Evolutionary conservation across 495 filamentous ascomycete species (phyloP), one percentile per base, ranked within the genome.

Genomic region (Talaromyces thailandensis): DNA sequence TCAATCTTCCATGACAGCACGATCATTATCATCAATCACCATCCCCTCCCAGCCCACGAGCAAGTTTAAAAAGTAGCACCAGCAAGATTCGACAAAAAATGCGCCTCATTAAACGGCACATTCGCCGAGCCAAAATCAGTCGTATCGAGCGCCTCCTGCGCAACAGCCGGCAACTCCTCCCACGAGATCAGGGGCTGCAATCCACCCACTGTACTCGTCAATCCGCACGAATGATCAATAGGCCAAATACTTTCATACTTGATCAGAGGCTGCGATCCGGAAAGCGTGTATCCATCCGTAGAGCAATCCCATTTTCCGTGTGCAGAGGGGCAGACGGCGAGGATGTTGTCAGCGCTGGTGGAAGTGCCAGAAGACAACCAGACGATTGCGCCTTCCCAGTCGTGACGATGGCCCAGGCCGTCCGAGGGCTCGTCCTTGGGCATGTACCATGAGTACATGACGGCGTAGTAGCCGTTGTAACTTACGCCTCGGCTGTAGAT

Each of bases 361-460:
- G 72, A 72, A 2, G 71, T 70, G 0, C 70, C 51, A 35, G 68
- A 67, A 6, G 66, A 62, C 2, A 83, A 68, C 75, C 75, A 82
- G 53, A 83, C 72, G 62, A 82, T 73, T 0, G 79, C 75, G 11
- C 79, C 81, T 61, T 81, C 79, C 79, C 79, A 81, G 64, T 81
- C 79, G 62, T 82, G 76, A 12, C 79, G 75, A 65, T 81, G 79
- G 52, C 79, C 79, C 9, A 79, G 63, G 5, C 73, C 77, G 8
- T 68, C 60, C 4, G 70, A 73, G 7, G 78, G 74, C 37, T 68
- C 65, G 64, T 81, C 78, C 37, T 82, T 82, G 26, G 79, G 79
- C 62, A 79, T 72, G 65, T 81, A 82, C 81, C 81, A 84, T 5
- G 75, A 63, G 63, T 84, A 84, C 74, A 84, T 77, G n/a, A 84